Base-by-base conservation (phyloP, 1,139 yeast genomes). In the Pneumocystis sp. region DNA sequence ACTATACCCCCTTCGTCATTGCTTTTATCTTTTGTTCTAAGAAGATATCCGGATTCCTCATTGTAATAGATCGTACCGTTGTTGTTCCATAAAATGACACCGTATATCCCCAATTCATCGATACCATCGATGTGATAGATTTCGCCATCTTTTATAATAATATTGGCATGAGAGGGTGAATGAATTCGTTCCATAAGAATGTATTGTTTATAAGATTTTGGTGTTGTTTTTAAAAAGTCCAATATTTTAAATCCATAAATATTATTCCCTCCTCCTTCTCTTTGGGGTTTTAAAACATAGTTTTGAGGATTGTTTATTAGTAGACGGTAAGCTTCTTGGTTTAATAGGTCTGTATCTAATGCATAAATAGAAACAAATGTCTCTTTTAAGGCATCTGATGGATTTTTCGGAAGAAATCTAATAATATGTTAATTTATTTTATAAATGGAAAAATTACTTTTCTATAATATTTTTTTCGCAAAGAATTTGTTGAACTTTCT, bases 1-100 rank as follows among this genome's bases (percentile, higher is more conserved):
- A 97, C 97, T 44, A 93, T 97, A 56, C 98, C 98, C 63, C 98
- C 98, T 78, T 93, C 98, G 75, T 93, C 85, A 66, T 96, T 87
- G 1, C 86, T 79, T 70, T 89, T 86, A 67, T 90, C 83, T 75
- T 93, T 93, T 1, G 97, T 89, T 76, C 98, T 83, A 71, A 93
- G 78, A 69, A 93, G 80, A 83, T 89, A 89, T 5, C 97, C 97
- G 0, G 90, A 83, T 70, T 82, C 82, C 61, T 83, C 83, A 74
- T 93, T 93, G 63, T 78, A 74, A 62, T 83, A 72, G 10, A 87
- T 78, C 59, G 82, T 80, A 4, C 63, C 68, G 0, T 80, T 34
- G 19, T 85, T 86, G 74, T 93, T 82, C 79, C 91, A 90, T 44
- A 93, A 72, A 57, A 86, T 81, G 2, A 91, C 81, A 35, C 98